phyloP scores from a whole-genome alignment of 2,329 filamentous ascomycete species.

The Ophiocordyceps australis region DNA sequence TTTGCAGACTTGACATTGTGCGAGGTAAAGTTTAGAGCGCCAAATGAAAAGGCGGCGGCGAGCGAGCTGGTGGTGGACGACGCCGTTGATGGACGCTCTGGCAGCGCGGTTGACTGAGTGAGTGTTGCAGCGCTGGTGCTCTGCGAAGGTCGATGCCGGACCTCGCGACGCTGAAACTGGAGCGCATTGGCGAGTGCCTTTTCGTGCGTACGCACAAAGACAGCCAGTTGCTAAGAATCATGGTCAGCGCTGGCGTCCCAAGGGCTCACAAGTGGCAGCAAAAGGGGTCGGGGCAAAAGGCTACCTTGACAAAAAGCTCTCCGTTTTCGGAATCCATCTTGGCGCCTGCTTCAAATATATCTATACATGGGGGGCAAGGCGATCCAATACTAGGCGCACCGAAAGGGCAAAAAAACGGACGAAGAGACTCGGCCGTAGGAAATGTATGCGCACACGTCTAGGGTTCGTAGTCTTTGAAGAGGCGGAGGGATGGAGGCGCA shows the following conservation, averaged over 20 bases:
- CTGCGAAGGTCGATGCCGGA: conserved; percentile 52
- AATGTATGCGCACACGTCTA: not conserved
- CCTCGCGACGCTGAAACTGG: conserved; percentile 57
- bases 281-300: too few relatives aligned
- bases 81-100: conserved; percentile 39
- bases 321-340: conserved; percentile 81
- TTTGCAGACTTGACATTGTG: conserved; percentile 77
- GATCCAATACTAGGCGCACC: not conserved
- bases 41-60: conserved; percentile 72
- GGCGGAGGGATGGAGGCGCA: too few relatives aligned
- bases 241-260: not conserved
- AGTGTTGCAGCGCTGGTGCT: conserved; percentile 40
- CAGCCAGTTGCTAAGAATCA: conserved; percentile 64
- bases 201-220: conserved; percentile 93
- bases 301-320: conserved; percentile 73
- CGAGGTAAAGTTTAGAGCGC: conserved; percentile 69
- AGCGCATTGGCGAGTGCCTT: conserved; percentile 92
- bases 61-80: conserved; percentile 56
- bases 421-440: not conserved
- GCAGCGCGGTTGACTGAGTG: conserved; percentile 36
- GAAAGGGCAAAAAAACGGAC: not conserved
- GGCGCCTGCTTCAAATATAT: conserved; percentile 15
- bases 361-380: conserved; percentile 7
- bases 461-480: too few relatives aligned
- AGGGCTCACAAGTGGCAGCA: not conserved